phyloP scores from a whole-genome alignment of 2,329 filamentous ascomycete genomes.

The Monosporascus sp. region DNA sequence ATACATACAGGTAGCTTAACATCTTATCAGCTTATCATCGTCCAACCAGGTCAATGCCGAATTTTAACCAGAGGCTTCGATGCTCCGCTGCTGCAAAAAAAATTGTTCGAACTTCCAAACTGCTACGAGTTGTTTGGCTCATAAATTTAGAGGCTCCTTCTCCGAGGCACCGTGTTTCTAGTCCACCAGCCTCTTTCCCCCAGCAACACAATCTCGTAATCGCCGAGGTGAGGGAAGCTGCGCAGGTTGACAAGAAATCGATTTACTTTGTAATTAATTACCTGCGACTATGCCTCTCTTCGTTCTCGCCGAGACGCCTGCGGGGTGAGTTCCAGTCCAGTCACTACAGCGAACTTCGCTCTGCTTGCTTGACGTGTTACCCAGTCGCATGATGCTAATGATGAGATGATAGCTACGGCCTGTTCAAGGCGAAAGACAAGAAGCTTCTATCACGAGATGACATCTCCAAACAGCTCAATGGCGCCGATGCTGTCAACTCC shows the following conservation, averaged over 20 bases:
- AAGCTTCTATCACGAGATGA: conserved; percentile 90
- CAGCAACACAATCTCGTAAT: conserved; percentile 17
- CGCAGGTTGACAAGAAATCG: conserved; percentile 13
- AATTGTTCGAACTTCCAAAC: conserved; percentile 31
- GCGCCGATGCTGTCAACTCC: conserved; percentile 78
- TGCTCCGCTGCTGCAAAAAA: conserved; percentile 28
- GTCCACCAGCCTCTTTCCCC: conserved; percentile 21
- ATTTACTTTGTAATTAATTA: conserved; percentile 2
- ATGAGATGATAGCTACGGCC: conserved; percentile 67
- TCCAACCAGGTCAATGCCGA: not conserved
- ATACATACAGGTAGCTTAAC: not conserved
- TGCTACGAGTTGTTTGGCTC: conserved; percentile 21
- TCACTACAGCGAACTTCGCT: not conserved
- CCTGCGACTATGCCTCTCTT: conserved; percentile 72
- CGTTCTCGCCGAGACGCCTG: conserved; percentile 89
- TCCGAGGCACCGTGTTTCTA: conserved; percentile 18
- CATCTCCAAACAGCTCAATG: conserved; percentile 66
- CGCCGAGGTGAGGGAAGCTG: conserved; percentile 18
- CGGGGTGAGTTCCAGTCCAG: conserved; percentile 49
- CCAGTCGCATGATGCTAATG: conserved; percentile 8
- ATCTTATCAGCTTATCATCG: not conserved
- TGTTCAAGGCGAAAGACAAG: conserved; percentile 98
- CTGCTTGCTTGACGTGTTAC: not conserved
- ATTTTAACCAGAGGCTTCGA: not conserved
- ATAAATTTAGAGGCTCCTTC: conserved; percentile 29